Percentiles rank a stretch among this genome's conserved stretches.
phyloP scores from a whole-genome alignment of 805 yeast genomes.

The Ogataea pini region DNA sequence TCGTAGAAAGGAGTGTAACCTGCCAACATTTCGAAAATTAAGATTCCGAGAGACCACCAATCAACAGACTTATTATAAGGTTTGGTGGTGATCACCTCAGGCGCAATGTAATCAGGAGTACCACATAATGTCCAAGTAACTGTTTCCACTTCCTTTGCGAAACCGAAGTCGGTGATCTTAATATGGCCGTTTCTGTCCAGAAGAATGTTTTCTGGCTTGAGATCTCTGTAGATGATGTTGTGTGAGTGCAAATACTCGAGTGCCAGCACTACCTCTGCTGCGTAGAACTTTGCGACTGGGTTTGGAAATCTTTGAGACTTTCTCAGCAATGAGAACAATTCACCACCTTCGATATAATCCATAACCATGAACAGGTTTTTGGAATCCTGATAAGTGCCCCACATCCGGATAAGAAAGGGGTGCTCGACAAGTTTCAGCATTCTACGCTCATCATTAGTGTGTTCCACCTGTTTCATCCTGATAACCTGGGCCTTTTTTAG shows the following conservation, averaged over 20 bases:
- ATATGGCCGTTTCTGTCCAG: constrained; percentile 62
- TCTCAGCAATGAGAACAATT: constrained; percentile 54
- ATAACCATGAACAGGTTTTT: constrained; percentile 60
- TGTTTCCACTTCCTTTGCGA: constrained; percentile 60
- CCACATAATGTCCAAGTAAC: constrained; percentile 66
- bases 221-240: constrained; percentile 60
- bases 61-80: constrained; percentile 65
- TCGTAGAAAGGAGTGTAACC: constrained; percentile 66
- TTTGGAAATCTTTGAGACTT: constrained; percentile 62
- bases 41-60: constrained; percentile 66
- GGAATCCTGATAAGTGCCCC: constrained; percentile 66
- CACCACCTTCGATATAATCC: constrained; percentile 70
- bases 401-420: constrained; percentile 61
- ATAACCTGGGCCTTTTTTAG: constrained; percentile 59
- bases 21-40: constrained; percentile 62
- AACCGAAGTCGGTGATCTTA: constrained; percentile 62
- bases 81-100: constrained; percentile 62
- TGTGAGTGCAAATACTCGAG: constrained; percentile 58
- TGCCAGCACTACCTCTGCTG: constrained; percentile 61
- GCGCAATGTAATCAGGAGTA: constrained; percentile 66
- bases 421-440: constrained; percentile 61
- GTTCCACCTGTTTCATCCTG: constrained; percentile 64
- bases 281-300: constrained; percentile 64
- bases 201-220: constrained; percentile 61
- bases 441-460: constrained; percentile 62